phyloP scores from a whole-genome alignment of 2,329 filamentous ascomycete species.

The Pseudogymnoascus destructans region DNA sequence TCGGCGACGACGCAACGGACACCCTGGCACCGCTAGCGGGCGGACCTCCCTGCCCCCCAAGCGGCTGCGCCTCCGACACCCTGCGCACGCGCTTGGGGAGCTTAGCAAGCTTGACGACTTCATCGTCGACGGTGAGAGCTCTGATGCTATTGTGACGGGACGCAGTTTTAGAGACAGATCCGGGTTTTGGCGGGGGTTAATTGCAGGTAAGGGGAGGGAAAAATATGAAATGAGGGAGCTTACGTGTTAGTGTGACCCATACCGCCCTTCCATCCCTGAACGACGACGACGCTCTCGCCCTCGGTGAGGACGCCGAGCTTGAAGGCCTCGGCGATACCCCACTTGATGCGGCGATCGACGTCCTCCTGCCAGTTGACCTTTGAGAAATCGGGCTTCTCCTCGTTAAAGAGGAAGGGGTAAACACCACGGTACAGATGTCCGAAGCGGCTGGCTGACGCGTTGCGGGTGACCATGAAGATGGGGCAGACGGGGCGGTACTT shows the following conservation, averaged over 20 bases:
- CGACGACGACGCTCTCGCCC: slow-evolving; percentile 66
- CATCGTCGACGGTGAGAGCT: neutral
- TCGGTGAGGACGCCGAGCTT: slow-evolving; percentile 62
- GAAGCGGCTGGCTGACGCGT: slow-evolving; percentile 70
- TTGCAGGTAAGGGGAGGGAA: neutral
- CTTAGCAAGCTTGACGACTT: neutral
- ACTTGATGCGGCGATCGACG: slow-evolving; percentile 93
- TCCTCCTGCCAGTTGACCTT: slow-evolving; percentile 96
- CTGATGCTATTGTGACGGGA: neutral
- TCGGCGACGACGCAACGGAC: neutral
- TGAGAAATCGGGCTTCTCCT: slow-evolving; percentile 88
- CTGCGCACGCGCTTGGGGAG: neutral
- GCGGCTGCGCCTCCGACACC: neutral
- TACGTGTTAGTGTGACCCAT: slow-evolving; percentile 82
- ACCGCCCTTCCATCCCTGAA: slow-evolving; percentile 84
- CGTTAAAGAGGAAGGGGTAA: slow-evolving; percentile 90
- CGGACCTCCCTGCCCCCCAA: neutral
- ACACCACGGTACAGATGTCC: slow-evolving; percentile 94
- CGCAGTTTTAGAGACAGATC: neutral
- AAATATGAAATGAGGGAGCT: slow-evolving; percentile 6
- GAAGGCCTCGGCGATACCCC: slow-evolving; percentile 81
- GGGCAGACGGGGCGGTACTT: slow-evolving; percentile 69
- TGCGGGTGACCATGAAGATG: slow-evolving; percentile 98
- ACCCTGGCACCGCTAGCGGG: neutral
- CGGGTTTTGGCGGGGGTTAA: neutral